Evolutionary conservation across 805 yeast genomes (phyloP).

Genomic region (Spathaspora sp.): DNA sequence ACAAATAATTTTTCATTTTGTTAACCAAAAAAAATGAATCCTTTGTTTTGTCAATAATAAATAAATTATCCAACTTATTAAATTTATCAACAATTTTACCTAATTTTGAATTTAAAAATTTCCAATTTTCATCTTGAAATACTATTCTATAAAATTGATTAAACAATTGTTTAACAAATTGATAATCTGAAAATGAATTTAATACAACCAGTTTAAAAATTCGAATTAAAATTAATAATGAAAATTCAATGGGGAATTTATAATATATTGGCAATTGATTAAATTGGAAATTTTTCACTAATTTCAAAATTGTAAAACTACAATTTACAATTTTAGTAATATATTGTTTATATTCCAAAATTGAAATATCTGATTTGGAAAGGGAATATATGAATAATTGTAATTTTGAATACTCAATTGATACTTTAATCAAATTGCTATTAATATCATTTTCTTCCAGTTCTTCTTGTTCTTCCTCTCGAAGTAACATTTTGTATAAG

Average conservation of each 20-base stretch:
- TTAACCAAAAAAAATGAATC: constrained; percentile 26
- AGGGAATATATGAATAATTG: constrained; percentile 36
- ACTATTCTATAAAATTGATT: constrained; percentile 17
- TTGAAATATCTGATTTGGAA: constrained; percentile 19
- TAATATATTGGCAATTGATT: constrained; percentile 38
- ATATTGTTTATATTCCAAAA: constrained; percentile 24
- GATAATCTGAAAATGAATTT: constrained; percentile 20
- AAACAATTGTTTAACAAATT: constrained; percentile 20
- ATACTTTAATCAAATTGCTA: constrained; percentile 23
- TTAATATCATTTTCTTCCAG: constrained; percentile 14
- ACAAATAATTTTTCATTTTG: constrained; percentile 31
- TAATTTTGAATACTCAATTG: constrained; percentile 34
- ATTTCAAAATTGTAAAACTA: constrained; percentile 23
- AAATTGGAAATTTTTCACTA: constrained; percentile 12
- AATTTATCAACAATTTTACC: constrained; percentile 22
- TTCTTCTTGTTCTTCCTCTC: too few species aligned
- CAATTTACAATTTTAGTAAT: constrained; percentile 25
- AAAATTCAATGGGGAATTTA: constrained; percentile 34
- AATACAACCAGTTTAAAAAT: constrained; percentile 30
- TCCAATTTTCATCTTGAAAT: constrained; percentile 18
- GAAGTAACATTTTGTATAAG: constrained; percentile 10
- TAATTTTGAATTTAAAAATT: constrained; percentile 18
- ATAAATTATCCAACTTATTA: constrained; percentile 12
- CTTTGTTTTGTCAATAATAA: constrained; percentile 5
- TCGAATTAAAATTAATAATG: constrained; percentile 26